These are phyloP conservation scores for Talaromyces amestolkiae DNA, from an alignment of 2,329 filamentous ascomycete species.

Conservation along the genomic window DNA sequence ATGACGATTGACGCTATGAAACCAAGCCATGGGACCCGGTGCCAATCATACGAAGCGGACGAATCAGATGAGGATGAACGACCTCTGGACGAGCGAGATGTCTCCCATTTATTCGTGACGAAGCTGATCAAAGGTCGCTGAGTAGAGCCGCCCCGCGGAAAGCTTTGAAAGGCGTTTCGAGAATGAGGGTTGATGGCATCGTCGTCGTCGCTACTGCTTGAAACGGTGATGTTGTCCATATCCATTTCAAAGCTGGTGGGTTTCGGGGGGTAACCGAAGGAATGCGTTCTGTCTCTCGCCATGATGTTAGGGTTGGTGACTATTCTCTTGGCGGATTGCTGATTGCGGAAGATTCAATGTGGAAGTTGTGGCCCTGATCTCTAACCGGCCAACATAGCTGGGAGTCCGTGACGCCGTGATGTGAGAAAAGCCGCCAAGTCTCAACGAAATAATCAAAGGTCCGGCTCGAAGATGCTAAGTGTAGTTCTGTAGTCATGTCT, in stretches of 20 bases:
- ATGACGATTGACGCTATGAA: slow-evolving; percentile 34
- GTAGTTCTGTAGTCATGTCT: background rate
- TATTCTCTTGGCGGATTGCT: slow-evolving; percentile 2
- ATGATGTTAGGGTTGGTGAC: slow-evolving; percentile 3
- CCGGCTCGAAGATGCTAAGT: background rate
- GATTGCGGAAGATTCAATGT: slow-evolving; percentile 4
- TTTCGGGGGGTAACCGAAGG: background rate
- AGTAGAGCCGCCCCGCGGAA: slow-evolving; percentile 4
- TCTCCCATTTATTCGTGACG: slow-evolving; percentile 41
- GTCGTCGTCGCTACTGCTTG: slow-evolving; percentile 19
- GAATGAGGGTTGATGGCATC: background rate
- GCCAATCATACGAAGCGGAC: slow-evolving; percentile 4
- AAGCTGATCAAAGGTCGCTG: slow-evolving; percentile 38
- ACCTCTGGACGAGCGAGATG: slow-evolving; percentile 7
- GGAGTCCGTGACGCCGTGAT: background rate
- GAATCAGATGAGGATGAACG: slow-evolving; percentile 6
- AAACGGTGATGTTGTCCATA: slow-evolving; percentile 32
- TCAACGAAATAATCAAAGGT: too few species aligned
- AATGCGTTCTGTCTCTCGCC: slow-evolving; percentile 9
- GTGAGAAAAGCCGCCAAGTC: background rate
- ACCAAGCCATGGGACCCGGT: slow-evolving; percentile 19
- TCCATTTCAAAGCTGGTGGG: slow-evolving; percentile 14
- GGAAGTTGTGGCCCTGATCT: background rate
- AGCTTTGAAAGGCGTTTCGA: slow-evolving; percentile 16
- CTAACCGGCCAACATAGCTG: slow-evolving; percentile 1